Evolutionary conservation across 2,329 filamentous ascomycete species (phyloP).

Genomic region (Trichoderma oligosporum): DNA sequence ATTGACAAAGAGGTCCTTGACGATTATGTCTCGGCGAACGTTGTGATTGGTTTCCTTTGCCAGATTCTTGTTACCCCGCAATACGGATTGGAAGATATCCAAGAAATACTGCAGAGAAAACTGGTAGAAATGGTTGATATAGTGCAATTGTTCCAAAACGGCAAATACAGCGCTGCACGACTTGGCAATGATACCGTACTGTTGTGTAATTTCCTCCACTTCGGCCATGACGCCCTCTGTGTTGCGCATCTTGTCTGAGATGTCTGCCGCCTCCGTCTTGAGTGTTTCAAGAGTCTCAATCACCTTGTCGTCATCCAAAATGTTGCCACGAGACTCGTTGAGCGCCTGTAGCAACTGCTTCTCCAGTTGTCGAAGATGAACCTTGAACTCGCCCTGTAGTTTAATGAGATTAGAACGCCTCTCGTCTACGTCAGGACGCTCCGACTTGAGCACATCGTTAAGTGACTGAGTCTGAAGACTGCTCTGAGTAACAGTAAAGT

Average conservation of each 20-base stretch:
- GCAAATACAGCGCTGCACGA: conserved; percentile 98
- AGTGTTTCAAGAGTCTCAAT: conserved; percentile 96
- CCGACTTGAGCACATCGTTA: conserved; percentile 95
- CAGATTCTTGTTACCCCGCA: conserved; percentile 74
- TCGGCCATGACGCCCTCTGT: conserved; percentile 98
- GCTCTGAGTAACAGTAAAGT: conserved; percentile 98
- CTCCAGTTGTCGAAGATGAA: conserved; percentile 93
- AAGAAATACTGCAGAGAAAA: conserved; percentile 98
- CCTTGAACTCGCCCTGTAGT: conserved; percentile 96
- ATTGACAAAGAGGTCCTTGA: conserved; percentile 85
- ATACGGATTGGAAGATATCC: conserved; percentile 91
- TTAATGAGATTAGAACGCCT: conserved; percentile 96
- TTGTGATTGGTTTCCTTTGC: conserved; percentile 70
- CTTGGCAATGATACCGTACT: conserved; percentile 88
- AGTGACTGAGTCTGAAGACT: conserved; percentile 97
- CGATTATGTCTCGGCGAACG: conserved; percentile 79
- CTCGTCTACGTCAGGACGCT: conserved; percentile 95
- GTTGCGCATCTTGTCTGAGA: conserved; percentile 91
- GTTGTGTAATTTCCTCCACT: conserved; percentile 89
- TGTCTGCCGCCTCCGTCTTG: conserved; percentile 96
- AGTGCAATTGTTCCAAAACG: conserved; percentile 92
- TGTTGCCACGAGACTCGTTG: conserved; percentile 96
- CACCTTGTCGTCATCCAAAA: conserved; percentile 95
- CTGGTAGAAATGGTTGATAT: conserved; percentile 98
- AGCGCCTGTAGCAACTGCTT: conserved; percentile 90